Evolutionary conservation across 768 basidiomycete genomes (phyloP), one percentile per base, ranked within the genome.

Genomic region (Gymnopilus dilepis): DNA sequence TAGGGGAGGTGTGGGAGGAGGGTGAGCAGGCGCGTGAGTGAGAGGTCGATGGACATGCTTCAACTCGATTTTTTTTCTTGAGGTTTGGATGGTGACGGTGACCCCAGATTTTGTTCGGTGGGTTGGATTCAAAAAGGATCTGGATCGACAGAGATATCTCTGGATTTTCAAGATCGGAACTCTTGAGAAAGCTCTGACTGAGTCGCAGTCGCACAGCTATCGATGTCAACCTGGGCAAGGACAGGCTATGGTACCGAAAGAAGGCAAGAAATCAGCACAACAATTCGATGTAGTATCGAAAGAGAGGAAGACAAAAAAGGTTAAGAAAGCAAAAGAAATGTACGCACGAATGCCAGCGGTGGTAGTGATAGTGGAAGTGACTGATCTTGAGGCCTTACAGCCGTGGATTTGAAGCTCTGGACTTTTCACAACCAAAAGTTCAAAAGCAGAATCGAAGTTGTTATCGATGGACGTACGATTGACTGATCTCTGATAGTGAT

Each of bases 11-110:
- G 68, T 2, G 72, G 60, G 33, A 89, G 81, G 0, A 95, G 79
- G 3, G 59, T 72, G 42, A 71, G 68, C 37, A 94, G 80, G 6
- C 89, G 83, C 56, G 86, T 80, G 3, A 94, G 79, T 12, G 83
- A 82, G 9, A 94, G 82, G 63, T 90, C 86, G 66, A 94, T 89
- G 5, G 87, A 85, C 87, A 87, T 85, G 22, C 48, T 43, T 42
- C n/a, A n/a, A n/a, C n/a, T n/a, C n/a, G n/a, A n/a, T n/a, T n/a
- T n/a, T n/a, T n/a, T n/a, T n/a, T n/a, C n/a, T n/a, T n/a, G n/a
- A 4, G 26, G 26, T 2, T 41, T 37, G 5, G 50, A 13, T 17
- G 19, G 24, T 50, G 9, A 17, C 9, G 28, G 13, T 34, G 50
- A 4, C 17, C 30, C n/a, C 11, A 12, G 43, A 22, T 3, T 12